Evolutionary conservation across 164 flowering plant species (phyloP), one percentile per base, ranked within the genome.

Genomic region (Vitis rotundifolia): DNA sequence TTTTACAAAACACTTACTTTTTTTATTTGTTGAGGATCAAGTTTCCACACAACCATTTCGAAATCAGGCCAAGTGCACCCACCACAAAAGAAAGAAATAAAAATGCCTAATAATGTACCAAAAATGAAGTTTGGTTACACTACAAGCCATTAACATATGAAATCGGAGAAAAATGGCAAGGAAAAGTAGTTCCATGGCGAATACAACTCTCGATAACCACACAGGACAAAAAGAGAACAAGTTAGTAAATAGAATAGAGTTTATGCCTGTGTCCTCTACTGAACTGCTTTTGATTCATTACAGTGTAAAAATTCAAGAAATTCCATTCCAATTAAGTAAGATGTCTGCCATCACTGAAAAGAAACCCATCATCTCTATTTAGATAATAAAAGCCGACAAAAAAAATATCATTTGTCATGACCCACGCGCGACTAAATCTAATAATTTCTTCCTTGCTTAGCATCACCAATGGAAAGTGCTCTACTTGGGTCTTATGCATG

Each of bases 321-420:
- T 50, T 44, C 18, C 65, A 47, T 9, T 63, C 47, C 68, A 61
- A 26, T 68, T 63, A 31, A 44, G 61, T 13, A 68, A 72, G 71
- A 49, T 72, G 82, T 83, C 81, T 83, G 80, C 82, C 82, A 83
- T 68, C 61, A 75, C 16, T 56, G 49, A 70, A 73, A 77, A 75
- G 68, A 48, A 65, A 63, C 66, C 49, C 56, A 52, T 65, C 9
- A 52, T 64, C 55, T 28, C 66, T 44, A 63, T 68, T 18, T 53
- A 56, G 44, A 64, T 62, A 75, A 68, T 29, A 68, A 68, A 70
- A 60, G 49, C 59, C 67, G 68, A 61, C 65, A 31, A 47, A 66
- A 70, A 71, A 78, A 80, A 74, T 67, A 56, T 57, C 44, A 37
- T 15, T 44, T 19, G 52, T 47, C 74, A 64, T 69, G 75, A 22